Conservation (phyloP, 139 green algal genomes). For the Tetradesmus lagerheimii region DNA sequence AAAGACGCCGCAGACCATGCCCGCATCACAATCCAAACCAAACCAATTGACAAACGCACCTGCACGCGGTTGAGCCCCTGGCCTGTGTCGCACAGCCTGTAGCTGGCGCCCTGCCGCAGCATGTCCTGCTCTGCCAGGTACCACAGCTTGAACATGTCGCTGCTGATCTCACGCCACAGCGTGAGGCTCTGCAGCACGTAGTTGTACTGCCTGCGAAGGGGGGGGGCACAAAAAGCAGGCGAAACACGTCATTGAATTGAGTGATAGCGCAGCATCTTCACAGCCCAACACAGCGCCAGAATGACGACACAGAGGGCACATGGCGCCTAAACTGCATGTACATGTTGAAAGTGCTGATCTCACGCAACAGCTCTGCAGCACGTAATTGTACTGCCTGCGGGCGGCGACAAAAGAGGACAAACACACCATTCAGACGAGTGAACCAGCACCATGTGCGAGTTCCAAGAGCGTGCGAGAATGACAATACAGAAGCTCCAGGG, state of each 20-base stretch:
- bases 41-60: constrained; percentile 35
- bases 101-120: constrained; percentile 81
- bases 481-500: background rate
- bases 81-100: constrained; percentile 93
- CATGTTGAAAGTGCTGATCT: constrained; percentile 73
- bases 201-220: constrained; percentile 83
- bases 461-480: too few species aligned
- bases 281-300: too few species aligned
- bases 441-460: too few species aligned
- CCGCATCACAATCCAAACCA: too few species aligned
- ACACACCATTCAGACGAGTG: too few species aligned
- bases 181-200: constrained; percentile 94
- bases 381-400: constrained; percentile 90
- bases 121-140: constrained; percentile 91
- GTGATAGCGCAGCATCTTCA: too few species aligned
- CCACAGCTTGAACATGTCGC: constrained; percentile 94
- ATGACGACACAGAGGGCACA: too few species aligned
- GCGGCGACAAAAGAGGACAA: background rate
- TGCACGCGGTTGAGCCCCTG: constrained; percentile 97
- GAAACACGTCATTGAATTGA: too few species aligned
- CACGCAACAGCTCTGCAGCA: constrained; percentile 94
- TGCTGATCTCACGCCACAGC: constrained; percentile 92
- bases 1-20: too few species aligned
- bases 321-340: background rate
- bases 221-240: too few species aligned